Evolutionary conservation across 2,329 filamentous ascomycete genomes (phyloP), one percentile per base, ranked within the genome.

Genomic region (Alternaria arborescens): DNA sequence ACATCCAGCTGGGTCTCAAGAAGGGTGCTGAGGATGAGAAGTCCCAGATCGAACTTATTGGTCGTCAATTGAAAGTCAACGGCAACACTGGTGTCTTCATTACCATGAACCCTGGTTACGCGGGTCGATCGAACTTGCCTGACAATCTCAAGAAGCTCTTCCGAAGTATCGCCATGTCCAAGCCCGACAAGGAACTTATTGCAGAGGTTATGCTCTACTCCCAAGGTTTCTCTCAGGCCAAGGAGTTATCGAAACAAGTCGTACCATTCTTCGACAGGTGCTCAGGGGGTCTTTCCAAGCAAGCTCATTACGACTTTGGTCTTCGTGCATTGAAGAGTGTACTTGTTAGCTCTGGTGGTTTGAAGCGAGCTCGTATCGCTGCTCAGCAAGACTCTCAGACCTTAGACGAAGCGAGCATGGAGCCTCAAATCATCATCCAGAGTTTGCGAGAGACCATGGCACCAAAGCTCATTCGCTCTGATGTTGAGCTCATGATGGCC

Each of bases 171-270:
- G 95, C 95, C 64, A 99, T 99, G 95, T 99, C 95, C 11, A 99
- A 98, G 81, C 95, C 95, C 1, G 96, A 99, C 84, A 99, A 99
- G 81, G 96, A 99, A 80, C 90, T 99, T 59, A 99, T 99, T 80
- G 93, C 95, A 36, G 95, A 99, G 83, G 95, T 99, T 73, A 99
- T 99, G 96, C 88, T 99, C 36, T 99, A 97, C 85, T 99, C 96
- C 1, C 95, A 99, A 79, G 95, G 95, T 75, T 99, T 99, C 85
- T 96, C 92, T 72, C 93, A 97, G 78, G 95, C 95, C 36, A 99
- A 98, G 81, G 84, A 90, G 61, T 85, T 99, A 5, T 97, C 95
- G 2, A 95, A 94, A 76, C 93, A 98, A 71, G 96, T 94, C 0
- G 95, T 99, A 24, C 96, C 95, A 0, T 99, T 99, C 85, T 99